Evolutionary conservation across 495 filamentous ascomycete genomes (phyloP), one percentile per base, ranked within the genome.

Genomic region (Staphylotrichum longicolle): DNA sequence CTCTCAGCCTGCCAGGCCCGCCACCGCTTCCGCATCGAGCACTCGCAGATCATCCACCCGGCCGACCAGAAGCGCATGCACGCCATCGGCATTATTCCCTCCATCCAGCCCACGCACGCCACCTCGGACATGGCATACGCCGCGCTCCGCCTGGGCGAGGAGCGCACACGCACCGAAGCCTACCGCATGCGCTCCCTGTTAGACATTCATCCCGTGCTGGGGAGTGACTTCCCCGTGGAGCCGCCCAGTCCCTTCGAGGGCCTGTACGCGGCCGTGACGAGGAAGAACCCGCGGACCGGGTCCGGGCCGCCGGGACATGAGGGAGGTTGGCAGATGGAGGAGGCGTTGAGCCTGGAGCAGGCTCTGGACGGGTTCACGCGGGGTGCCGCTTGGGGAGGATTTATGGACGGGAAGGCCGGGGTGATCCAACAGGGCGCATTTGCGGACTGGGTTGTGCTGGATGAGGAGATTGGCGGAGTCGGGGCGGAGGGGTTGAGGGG

Each of bases 101-200:
- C 80, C n/a, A 82, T 88, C 63, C 86, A 88, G 65, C 86, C 86
- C 1, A 87, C 86, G 1, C 85, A 88, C 60, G 86, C 86, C 39
- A 87, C 84, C 10, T 84, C 82, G 9, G 86, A 88, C 65, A 83
- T 82, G 78, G 67, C 76, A 5, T 87, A 87, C 60, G 86, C 82
- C 20, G 78, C 83, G 55, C 62, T 52, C 7, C 76, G 86, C 10
- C 79, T 88, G 0, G 86, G 85, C 0, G 59, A 61, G 12, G 66
- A 77, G 20, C 80, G 86, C 8, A 78, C 79, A 0, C 54, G 44
- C 1, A 60, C 72, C 39, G 76, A 80, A 34, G 85, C 84, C 3
- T 88, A 88, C 60, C 72, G 83, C 20, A 86, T 88, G 84, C 68
- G 74, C 14, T 80, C 77, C 1, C 65, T 87, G 2, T 72, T 85